Evolutionary conservation across 2,329 filamentous ascomycete genomes (phyloP), one percentile per base, ranked within the genome.

Genomic region (Curvularia lunata): DNA sequence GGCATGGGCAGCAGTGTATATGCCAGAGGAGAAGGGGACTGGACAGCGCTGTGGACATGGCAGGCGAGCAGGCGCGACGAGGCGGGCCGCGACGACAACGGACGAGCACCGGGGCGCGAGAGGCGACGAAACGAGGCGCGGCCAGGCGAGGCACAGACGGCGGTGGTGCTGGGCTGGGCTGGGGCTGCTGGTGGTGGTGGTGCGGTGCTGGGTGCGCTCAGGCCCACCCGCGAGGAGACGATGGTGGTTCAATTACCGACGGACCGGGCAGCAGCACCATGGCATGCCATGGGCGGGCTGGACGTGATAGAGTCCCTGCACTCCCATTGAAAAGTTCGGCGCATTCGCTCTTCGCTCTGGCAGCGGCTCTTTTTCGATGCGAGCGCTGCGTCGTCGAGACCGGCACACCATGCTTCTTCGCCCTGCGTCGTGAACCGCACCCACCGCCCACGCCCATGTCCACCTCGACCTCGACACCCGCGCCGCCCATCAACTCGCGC

Each of bases 401-500:
- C 10, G 50, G 52, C 38, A 43, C 52, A 37, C 58, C 55, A 61
- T 61, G 58, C 55, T 55, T 54, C 55, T 58, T 50, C 52, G 42
- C 32, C 51, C 52, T 50, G 45, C 51, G 52, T 40, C 42, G 19
- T 61, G 55, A 61, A 49, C 56, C 52, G 56, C 51, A 56, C 52
- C 41, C 25, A 46, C 53, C 46, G 37, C 32, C 49, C 54, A 37
- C 54, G 40, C 43, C 54, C 38, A 61, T 50, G 54, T 47, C 57
- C 19, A n/a, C 61, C 27, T 42, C 54, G 42, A n/a, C 61, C 21
- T 42, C 54, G 42, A 54, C 53, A 23, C 50, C 56, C 54, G 48
- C 57, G 46, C 52, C 64, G 32, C 48, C 58, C 10, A 43, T 32
- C 68, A 75, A 55, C 56, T 74, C 72, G 49, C 73, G 73, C 58